These are phyloP conservation scores for Alternaria sp. DNA, from an alignment of 2,329 filamentous ascomycete species.

Conservation along the genomic window DNA sequence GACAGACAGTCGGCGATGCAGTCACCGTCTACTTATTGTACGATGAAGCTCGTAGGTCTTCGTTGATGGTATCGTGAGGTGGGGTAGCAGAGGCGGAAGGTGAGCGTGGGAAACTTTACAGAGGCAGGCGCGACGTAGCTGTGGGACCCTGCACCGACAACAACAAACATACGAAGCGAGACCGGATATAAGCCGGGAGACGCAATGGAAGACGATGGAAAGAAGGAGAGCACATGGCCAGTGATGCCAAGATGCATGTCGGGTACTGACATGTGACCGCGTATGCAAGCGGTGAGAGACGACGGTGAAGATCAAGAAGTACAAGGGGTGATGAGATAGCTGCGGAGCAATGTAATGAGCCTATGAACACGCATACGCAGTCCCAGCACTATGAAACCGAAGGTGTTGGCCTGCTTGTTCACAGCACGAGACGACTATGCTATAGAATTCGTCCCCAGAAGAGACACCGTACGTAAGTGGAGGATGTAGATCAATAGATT, in stretches of 20 bases:
- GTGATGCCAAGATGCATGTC: slow-evolving; percentile 2
- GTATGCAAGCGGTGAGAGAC: background rate
- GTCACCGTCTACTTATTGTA: background rate
- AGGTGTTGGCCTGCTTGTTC: background rate
- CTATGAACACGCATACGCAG: background rate
- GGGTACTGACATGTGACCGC: slow-evolving; percentile 1
- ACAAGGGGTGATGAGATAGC: background rate
- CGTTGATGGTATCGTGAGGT: slow-evolving; percentile 11
- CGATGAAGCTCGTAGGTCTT: background rate
- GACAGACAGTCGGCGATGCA: background rate
- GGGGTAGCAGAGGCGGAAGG: slow-evolving; percentile 12
- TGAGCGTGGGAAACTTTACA: slow-evolving; percentile 14
- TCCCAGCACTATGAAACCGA: background rate
- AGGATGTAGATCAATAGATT: background rate
- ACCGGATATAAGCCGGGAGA: background rate
- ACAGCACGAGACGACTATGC: background rate
- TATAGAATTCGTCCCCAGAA: background rate
- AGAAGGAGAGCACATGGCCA: background rate
- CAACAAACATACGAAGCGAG: slow-evolving; percentile 14
- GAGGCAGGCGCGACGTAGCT: slow-evolving; percentile 23
- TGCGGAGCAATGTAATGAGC: background rate
- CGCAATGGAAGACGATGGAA: slow-evolving; percentile 7
- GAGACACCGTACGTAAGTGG: background rate
- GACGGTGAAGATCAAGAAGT: background rate
- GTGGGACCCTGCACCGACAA: slow-evolving; percentile 19